Percentiles rank a stretch among this genome's conserved stretches.
Evolutionary conservation across 2,329 filamentous ascomycete species (phyloP).

Genomic region (Camillea tinctor): DNA sequence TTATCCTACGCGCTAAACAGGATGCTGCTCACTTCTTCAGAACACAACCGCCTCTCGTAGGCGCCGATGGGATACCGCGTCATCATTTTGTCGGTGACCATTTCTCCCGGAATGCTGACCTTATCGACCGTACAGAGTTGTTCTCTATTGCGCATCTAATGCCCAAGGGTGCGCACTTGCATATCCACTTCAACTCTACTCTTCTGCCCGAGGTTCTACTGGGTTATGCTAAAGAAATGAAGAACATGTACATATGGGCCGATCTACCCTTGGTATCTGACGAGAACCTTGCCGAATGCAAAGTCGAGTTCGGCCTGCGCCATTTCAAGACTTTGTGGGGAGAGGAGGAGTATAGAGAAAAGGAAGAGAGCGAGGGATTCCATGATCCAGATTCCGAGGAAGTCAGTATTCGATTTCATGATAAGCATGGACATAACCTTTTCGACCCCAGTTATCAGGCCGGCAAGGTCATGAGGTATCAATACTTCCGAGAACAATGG

Average conservation of each 20-base stretch:
- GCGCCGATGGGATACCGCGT: not conserved
- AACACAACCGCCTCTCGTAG: not conserved
- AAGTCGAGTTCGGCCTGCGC: slow-evolving; percentile 58
- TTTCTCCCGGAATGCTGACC: slow-evolving; percentile 54
- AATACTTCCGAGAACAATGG: slow-evolving; percentile 27
- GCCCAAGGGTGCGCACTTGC: slow-evolving; percentile 72
- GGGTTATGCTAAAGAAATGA: slow-evolving; percentile 51
- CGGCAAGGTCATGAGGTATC: slow-evolving; percentile 26
- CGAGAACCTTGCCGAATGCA: slow-evolving; percentile 50
- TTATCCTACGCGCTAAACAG: not conserved
- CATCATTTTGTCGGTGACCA: slow-evolving; percentile 47
- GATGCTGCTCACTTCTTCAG: not conserved
- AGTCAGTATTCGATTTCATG: slow-evolving; percentile 9
- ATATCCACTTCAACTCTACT: slow-evolving; percentile 78
- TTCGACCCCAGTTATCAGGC: slow-evolving; percentile 22
- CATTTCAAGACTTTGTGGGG: slow-evolving; percentile 35
- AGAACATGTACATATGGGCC: slow-evolving; percentile 70
- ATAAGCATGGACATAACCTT: slow-evolving; percentile 21
- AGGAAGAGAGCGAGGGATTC: slow-evolving; percentile 38
- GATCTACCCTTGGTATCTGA: slow-evolving; percentile 46
- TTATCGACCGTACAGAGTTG: slow-evolving; percentile 56
- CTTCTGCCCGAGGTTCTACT: slow-evolving; percentile 61
- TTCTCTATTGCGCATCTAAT: slow-evolving; percentile 56
- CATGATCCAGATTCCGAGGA: not conserved
- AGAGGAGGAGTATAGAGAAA: too few relatives aligned